Base-by-base conservation (phyloP, 768 basidiomycete genomes). In the Lactifluus echinatus region DNA sequence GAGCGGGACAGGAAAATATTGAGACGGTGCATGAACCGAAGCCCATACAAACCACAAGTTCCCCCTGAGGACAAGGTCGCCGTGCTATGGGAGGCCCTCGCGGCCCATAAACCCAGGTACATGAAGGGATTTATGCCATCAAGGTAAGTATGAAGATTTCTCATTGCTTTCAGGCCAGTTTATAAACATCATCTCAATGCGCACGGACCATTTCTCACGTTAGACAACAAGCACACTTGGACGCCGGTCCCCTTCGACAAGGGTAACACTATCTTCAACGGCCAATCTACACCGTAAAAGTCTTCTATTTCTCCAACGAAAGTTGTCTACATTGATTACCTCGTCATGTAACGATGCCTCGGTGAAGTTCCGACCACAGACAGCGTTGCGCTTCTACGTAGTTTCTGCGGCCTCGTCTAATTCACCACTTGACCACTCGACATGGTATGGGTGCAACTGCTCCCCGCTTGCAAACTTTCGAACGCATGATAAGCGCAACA, bases 1-100 rank as follows among this genome's bases (percentile, higher is more conserved):
- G 75, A 76, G 76, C 72, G 74, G 80, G 79, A 84, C 83, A 72
- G 83, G 82, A 77, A 85, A 85, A 85, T 85, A 85, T 85, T 84
- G 66, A 75, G 82, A 84, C 81, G 77, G 78, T 85, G 82, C 84
- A 83, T 83, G 79, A 75, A 75, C 83, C 81, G 75, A 79, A 79
- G 80, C 79, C 70, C 80, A 83, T 60, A 65, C 64, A 65, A 65
- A 64, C 64, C 61, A 45, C 54, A 36, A 54, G 56, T 28, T 63
- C 61, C 58, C 63, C 60, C 58, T 65, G 64, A 11, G 64, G 64
- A 65, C 64, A 64, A 29, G 64, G 64, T 65, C 64, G 64, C 64
- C 64, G 64, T 65, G 64, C 64, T 62, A 65, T 65, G 64, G 60
- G 61, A 59, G 55, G 64, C 54, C 62, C 64, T 55, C 53, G 43